Percentiles rank a stretch among this genome's conserved stretches.
phyloP scores from a whole-genome alignment of 257 asterid species.

The Lycium barbarum region DNA sequence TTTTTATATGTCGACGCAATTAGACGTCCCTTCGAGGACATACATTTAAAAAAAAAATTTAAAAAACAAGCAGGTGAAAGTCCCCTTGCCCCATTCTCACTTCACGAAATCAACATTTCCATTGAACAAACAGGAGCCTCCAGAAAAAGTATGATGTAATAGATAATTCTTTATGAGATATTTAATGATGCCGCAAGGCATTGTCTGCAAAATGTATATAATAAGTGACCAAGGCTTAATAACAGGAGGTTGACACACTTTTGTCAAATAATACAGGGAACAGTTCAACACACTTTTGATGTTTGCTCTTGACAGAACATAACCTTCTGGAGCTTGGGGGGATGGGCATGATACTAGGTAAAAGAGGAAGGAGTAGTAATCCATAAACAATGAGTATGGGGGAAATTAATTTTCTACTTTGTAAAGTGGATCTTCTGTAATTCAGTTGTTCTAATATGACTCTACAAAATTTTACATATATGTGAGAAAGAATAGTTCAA shows the following conservation, averaged over 20 bases:
- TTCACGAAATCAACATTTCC: not conserved
- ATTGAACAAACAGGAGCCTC: not conserved
- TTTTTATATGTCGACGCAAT: no score
- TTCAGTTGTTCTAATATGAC: slow-evolving; percentile 6
- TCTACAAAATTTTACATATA: slow-evolving; percentile 63
- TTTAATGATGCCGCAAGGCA: not conserved
- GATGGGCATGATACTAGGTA: no score
- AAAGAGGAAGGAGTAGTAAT: not conserved
- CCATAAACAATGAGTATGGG: not conserved
- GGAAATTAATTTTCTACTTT: not conserved
- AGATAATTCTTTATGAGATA: not conserved
- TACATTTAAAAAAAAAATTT: no score
- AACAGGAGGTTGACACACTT: not conserved
- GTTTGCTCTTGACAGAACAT: no score
- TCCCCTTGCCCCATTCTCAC: no score
- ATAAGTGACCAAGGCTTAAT: not conserved
- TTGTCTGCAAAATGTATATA: not conserved
- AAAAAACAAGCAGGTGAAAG: no score
- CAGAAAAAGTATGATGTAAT: not conserved
- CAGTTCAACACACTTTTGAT: no score
- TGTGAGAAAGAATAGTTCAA: not conserved
- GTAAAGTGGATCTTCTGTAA: slow-evolving; percentile 20
- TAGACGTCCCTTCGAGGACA: no score
- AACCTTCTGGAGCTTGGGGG: no score
- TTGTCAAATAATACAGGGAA: not conserved